Base-by-base conservation (phyloP, 2,329 filamentous ascomycete genomes). In the Aureobasidium sp. region DNA sequence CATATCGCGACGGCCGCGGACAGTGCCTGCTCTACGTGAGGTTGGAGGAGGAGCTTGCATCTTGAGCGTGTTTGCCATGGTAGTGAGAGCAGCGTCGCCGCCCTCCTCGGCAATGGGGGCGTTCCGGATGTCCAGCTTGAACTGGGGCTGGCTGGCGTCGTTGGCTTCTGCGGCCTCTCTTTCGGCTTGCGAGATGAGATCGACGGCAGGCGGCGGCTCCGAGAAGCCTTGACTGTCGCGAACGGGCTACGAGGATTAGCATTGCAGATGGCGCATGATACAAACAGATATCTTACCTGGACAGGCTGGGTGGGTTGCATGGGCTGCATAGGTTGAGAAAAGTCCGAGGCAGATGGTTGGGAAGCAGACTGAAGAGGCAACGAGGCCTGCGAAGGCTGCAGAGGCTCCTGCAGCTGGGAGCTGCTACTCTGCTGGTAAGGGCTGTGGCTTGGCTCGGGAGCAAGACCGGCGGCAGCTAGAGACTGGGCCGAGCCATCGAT, bases 1-100 rank as follows among this genome's bases (percentile, higher is more conserved):
- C 65, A 95, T 90, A 72, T 97, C 93, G 71, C 94, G 84, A 64
- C 94, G 88, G 57, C 94, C 94, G 67, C 94, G 85, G 17, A 96
- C 79, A 15, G 91, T 97, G 49, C 89, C 88, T 15, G 84, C 78
- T 63, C 75, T 73, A 44, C 75, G 74, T 20, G 63, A 62, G 34
- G 66, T 67, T 29, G 66, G 83, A 22, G 91, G 85, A 62, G 86
- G 82, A 29, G 76, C 75, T 73, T 82, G 74, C 63, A 79, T 78
- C 62, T 87, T 86, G 41, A 95, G 77, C 2, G 87, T 88, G 68
- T 87, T 90, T 34, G 87, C 86, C 52, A 94, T 86, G 68, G 83
- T 91, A 3, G 88, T 87, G 55, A 93, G 75, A 2, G 89, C 88
- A 68, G 87, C 80, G 70, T 87, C 85, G 63, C 87, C 86, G 0